These are phyloP conservation scores for Aspergillus steynii DNA, from an alignment of 495 filamentous ascomycete species.

Conservation along the genomic window DNA sequence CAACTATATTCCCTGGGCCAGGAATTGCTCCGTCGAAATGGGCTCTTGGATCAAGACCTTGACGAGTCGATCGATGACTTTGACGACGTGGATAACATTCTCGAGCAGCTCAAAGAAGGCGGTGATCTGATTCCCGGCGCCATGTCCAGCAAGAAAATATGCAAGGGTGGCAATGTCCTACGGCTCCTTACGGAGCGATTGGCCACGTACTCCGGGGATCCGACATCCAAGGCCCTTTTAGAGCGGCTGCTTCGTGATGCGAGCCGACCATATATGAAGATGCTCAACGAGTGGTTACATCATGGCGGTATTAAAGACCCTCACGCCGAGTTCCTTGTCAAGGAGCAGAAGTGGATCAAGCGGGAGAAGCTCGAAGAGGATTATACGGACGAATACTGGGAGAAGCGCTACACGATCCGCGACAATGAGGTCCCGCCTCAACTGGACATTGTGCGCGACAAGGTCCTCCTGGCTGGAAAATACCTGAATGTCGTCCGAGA, in stretches of 20 bases:
- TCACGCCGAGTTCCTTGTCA: constrained; percentile 90
- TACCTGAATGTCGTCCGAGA: constrained; percentile 97
- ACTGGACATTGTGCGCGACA: constrained; percentile 86
- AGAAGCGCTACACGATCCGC: constrained; percentile 92
- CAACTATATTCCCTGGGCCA: constrained; percentile 85
- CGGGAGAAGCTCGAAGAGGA: constrained; percentile 90
- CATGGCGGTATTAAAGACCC: constrained; percentile 94
- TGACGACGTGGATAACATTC: constrained; percentile 83
- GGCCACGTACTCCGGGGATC: constrained; percentile 88
- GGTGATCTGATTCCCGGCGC: constrained; percentile 73
- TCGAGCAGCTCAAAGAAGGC: constrained; percentile 77
- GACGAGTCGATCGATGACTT: constrained; percentile 82
- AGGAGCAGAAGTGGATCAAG: constrained; percentile 92
- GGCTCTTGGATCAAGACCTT: constrained; percentile 80
- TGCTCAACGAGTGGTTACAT: constrained; percentile 98
- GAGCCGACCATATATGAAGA: constrained; percentile 92
- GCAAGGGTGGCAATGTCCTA: constrained; percentile 89
- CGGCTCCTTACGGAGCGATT: constrained; percentile 81
- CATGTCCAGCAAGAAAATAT: constrained; percentile 85
- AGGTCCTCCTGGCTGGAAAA: constrained; percentile 91
- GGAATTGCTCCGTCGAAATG: constrained; percentile 84
- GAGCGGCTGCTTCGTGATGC: constrained; percentile 82
- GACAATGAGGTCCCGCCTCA: constrained; percentile 91
- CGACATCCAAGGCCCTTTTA: constrained; percentile 76
- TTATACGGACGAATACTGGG: constrained; percentile 99